Conservation (phyloP, 768 basidiomycete genomes). For the Mrakia frigida region DNA sequence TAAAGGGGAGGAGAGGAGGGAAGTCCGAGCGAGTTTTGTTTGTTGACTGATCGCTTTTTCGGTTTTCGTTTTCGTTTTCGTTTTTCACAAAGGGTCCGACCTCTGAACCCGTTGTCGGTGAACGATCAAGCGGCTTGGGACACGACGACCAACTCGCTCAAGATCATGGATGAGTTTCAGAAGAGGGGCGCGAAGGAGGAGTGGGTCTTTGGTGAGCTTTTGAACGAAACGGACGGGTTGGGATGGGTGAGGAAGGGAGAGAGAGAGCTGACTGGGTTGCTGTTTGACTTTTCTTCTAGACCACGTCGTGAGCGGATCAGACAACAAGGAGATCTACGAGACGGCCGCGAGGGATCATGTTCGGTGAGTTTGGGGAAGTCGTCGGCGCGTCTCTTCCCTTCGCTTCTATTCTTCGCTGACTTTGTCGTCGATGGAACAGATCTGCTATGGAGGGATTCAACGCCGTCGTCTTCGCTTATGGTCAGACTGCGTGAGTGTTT, state of each 20-base stretch:
- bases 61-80: background rate
- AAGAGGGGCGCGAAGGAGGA: conserved; percentile 31
- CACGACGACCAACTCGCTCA: conserved; percentile 27
- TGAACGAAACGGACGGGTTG: no score
- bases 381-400: no score
- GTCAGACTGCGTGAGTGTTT: conserved; percentile 61
- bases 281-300: background rate
- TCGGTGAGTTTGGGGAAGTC: conserved; percentile 23
- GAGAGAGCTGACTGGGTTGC: background rate
- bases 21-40: background rate
- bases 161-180: conserved; percentile 15
- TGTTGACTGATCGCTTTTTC: background rate
- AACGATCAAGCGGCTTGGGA: conserved; percentile 28
- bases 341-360: conserved; percentile 29
- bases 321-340: conserved; percentile 33
- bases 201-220: conserved; percentile 29
- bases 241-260: no score
- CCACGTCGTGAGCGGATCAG: conserved; percentile 29
- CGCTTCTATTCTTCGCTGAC: background rate
- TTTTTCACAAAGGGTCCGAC: conserved; percentile 21
- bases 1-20: background rate
- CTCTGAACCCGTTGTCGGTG: conserved; percentile 30
- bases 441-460: conserved; percentile 98
- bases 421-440: conserved; percentile 50
- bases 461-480: conserved; percentile 81